Conservation (phyloP, 345 rosid genomes). For the Aquilaria malaccensis region DNA sequence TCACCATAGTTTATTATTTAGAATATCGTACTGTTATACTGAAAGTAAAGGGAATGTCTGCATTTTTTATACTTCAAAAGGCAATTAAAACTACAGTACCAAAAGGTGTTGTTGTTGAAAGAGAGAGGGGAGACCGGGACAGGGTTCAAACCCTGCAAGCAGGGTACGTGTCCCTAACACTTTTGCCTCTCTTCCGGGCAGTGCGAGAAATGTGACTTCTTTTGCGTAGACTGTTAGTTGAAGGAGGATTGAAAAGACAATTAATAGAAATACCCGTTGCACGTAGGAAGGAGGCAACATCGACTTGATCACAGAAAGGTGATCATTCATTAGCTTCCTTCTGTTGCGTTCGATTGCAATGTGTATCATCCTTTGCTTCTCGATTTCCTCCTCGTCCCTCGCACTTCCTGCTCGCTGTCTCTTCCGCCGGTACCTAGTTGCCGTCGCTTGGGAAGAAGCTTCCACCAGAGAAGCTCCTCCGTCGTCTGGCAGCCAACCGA, state of each 20-base stretch:
- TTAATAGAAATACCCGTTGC: slow-evolving; percentile 38
- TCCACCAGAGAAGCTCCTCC: slow-evolving; percentile 9
- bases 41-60: too few relatives aligned
- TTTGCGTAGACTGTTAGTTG: too few relatives aligned
- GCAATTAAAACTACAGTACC: too few relatives aligned
- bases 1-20: too few relatives aligned
- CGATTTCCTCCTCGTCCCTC: slow-evolving; percentile 44
- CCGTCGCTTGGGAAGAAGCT: background rate
- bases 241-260: background rate
- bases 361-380: slow-evolving; percentile 64
- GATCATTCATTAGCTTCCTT: slow-evolving; percentile 67
- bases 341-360: slow-evolving; percentile 67
- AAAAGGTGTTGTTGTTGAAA: too few relatives aligned
- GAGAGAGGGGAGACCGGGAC: too few relatives aligned
- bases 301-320: slow-evolving; percentile 46
- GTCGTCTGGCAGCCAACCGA: background rate
- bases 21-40: too few relatives aligned
- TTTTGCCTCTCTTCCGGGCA: too few relatives aligned
- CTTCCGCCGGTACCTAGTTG: slow-evolving; percentile 21
- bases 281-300: slow-evolving; percentile 55
- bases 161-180: too few relatives aligned
- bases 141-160: too few relatives aligned
- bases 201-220: too few relatives aligned
- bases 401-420: slow-evolving; percentile 33
- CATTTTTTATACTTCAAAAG: too few relatives aligned